Evolutionary conservation across 2,329 filamentous ascomycete genomes (phyloP).

Genomic region (Apiospora marii): DNA sequence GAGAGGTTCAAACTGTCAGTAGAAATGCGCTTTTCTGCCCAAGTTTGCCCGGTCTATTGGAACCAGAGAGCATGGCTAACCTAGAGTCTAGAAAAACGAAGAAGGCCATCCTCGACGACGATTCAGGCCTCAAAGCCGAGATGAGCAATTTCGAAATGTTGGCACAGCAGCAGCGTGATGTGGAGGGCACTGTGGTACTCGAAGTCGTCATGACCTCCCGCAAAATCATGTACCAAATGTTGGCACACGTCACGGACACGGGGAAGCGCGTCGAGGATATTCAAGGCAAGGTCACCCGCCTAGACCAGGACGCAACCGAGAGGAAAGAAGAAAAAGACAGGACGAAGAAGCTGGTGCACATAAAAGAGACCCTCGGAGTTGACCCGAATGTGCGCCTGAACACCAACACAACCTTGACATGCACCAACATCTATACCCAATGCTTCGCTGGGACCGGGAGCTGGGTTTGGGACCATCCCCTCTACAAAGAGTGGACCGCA

Average conservation of each 20-base stretch:
- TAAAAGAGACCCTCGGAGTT: not conserved
- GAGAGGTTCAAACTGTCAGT: constrained; percentile 32
- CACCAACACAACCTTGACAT: not conserved
- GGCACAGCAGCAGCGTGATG: constrained; percentile 33
- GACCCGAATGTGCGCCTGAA: not conserved
- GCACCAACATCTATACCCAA: not conserved
- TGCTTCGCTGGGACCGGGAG: not conserved
- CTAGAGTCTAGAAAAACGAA: not conserved
- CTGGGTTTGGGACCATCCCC: not conserved
- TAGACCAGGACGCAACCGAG: not conserved
- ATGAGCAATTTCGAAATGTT: constrained; percentile 33
- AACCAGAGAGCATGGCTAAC: not conserved
- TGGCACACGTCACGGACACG: not conserved
- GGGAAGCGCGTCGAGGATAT: not conserved
- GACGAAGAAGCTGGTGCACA: not conserved
- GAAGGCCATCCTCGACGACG: constrained; percentile 36
- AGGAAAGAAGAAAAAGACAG: not conserved
- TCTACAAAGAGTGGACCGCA: constrained; percentile 23
- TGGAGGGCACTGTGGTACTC: constrained; percentile 38
- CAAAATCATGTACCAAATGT: constrained; percentile 10
- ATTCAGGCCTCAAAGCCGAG: constrained; percentile 33
- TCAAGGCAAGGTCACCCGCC: not conserved
- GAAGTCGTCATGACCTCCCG: constrained; percentile 26
- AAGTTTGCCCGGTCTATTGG: too few species aligned
- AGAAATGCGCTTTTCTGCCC: too few species aligned